Evolutionary conservation across 768 basidiomycete genomes (phyloP).

Genomic region (Rhodotorula babjevae): DNA sequence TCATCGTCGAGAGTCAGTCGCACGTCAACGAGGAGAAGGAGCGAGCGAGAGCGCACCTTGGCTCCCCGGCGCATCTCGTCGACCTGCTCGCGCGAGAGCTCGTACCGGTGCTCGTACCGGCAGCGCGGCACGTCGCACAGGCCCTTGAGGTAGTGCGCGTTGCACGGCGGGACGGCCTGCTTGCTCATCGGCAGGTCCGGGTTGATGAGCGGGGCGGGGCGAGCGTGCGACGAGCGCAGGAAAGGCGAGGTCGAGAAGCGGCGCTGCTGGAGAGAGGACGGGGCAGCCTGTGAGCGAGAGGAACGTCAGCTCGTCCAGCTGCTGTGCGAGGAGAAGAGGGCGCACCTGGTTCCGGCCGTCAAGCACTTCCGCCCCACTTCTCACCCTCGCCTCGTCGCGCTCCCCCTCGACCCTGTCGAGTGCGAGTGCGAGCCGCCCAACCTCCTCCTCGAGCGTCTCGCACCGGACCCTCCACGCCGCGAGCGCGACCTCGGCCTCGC

Average conservation of each 20-base stretch:
- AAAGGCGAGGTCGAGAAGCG: neutral
- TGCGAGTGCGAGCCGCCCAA: neutral
- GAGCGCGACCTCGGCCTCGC: constrained; percentile 1
- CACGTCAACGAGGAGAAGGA: too few species aligned
- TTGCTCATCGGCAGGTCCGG: constrained; percentile 27
- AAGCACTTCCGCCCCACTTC: neutral
- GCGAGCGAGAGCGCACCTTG: neutral
- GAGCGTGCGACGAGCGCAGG: neutral
- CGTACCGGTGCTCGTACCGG: constrained; percentile 33
- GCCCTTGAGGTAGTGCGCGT: constrained; percentile 26
- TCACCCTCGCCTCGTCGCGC: neutral
- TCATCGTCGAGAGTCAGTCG: too few species aligned
- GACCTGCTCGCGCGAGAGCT: constrained; percentile 20
- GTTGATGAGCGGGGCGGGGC: constrained; percentile 9
- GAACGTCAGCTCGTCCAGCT: neutral
- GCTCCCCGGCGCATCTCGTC: constrained; percentile 35
- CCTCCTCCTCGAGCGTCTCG: constrained; percentile 19
- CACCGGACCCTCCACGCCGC: constrained; percentile 7
- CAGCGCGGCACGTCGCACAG: constrained; percentile 31
- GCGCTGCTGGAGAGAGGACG: neutral
- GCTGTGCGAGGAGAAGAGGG: neutral
- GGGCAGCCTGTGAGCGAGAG: neutral
- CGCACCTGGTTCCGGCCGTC: neutral
- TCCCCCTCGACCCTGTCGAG: neutral
- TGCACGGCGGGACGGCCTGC: constrained; percentile 35